Percentiles rank a stretch among this genome's conserved stretches.
phyloP scores from a whole-genome alignment of 148 eudicot genomes.

The Polygonum aviculare region DNA sequence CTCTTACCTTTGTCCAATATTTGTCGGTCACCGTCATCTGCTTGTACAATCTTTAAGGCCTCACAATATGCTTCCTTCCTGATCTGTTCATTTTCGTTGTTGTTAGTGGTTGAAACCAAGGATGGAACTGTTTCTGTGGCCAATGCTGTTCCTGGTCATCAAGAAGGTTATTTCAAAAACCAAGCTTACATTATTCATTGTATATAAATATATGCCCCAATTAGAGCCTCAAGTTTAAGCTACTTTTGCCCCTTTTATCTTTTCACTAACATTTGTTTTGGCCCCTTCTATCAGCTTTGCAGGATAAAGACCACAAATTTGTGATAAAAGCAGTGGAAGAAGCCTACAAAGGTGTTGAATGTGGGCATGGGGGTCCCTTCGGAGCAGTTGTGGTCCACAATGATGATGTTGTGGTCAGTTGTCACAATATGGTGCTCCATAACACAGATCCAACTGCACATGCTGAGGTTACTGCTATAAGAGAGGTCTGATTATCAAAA shows the following conservation, averaged over 20 bases:
- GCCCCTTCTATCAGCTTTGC: conserved; percentile 7
- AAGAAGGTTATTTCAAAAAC: conserved; percentile 8
- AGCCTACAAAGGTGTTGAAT: conserved; percentile 12
- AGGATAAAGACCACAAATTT: conserved; percentile 11
- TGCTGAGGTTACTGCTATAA: conserved; percentile 12
- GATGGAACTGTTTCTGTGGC: conserved; percentile 7
- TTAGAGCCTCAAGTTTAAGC: neutral
- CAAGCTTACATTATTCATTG: neutral
- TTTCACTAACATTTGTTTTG: neutral
- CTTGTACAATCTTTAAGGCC: neutral
- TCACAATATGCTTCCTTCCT: neutral
- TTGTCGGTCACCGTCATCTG: neutral
- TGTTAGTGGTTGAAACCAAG: neutral
- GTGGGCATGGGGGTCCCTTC: conserved; percentile 13
- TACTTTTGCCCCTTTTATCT: neutral
- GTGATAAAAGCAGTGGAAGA: conserved; percentile 4
- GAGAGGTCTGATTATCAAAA: conserved; percentile 5
- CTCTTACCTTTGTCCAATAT: neutral
- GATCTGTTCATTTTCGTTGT: neutral
- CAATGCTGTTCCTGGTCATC: conserved; percentile 8
- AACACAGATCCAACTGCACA: conserved; percentile 12
- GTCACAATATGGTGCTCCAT: conserved; percentile 11
- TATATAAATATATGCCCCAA: neutral
- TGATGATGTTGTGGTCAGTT: conserved; percentile 25
- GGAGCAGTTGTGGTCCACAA: conserved; percentile 9